These are phyloP conservation scores for Ascoidea rubescens DNA, from an alignment of 805 yeast genomes.

Conservation along the genomic window DNA sequence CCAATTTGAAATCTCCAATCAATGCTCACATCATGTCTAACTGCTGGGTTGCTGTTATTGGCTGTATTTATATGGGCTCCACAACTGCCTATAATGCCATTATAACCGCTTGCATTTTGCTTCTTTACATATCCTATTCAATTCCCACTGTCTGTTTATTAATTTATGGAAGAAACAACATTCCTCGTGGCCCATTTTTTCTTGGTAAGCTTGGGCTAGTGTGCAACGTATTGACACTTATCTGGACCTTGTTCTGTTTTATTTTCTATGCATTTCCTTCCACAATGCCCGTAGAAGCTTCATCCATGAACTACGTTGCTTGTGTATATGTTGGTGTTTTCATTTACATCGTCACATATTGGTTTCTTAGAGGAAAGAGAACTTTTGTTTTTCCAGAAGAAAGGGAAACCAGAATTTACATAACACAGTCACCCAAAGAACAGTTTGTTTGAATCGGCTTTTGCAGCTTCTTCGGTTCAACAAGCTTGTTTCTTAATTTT, in stretches of 20 bases:
- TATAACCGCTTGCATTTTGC: conserved; percentile 45
- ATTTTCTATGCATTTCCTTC: conserved; percentile 56
- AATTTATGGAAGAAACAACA: conserved; percentile 33
- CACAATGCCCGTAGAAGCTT: conserved; percentile 42
- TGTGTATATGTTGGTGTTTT: conserved; percentile 39
- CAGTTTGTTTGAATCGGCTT: too few species aligned
- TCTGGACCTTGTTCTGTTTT: conserved; percentile 45
- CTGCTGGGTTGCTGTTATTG: conserved; percentile 36
- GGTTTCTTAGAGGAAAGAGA: conserved; percentile 29
- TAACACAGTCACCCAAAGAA: too few species aligned
- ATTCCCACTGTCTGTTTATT: conserved; percentile 39
- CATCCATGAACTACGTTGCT: conserved; percentile 54
- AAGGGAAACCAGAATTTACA: too few species aligned
- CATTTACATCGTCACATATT: conserved; percentile 31
- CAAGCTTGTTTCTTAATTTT: too few species aligned
- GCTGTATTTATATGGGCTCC: conserved; percentile 52
- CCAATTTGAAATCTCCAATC: conserved; percentile 37
- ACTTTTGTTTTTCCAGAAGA: too few species aligned
- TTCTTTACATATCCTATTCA: conserved; percentile 41
- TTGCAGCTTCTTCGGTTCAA: too few species aligned
- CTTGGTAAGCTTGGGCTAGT: conserved; percentile 30
- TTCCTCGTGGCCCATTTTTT: conserved; percentile 58
- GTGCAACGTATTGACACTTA: conserved; percentile 33
- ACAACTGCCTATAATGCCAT: conserved; percentile 55
- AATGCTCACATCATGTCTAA: conserved; percentile 47